Evolutionary conservation across 1,284 basidiomycete genomes (phyloP), one percentile per base, ranked within the genome.

Genomic region (Heterobasidion occidentale): DNA sequence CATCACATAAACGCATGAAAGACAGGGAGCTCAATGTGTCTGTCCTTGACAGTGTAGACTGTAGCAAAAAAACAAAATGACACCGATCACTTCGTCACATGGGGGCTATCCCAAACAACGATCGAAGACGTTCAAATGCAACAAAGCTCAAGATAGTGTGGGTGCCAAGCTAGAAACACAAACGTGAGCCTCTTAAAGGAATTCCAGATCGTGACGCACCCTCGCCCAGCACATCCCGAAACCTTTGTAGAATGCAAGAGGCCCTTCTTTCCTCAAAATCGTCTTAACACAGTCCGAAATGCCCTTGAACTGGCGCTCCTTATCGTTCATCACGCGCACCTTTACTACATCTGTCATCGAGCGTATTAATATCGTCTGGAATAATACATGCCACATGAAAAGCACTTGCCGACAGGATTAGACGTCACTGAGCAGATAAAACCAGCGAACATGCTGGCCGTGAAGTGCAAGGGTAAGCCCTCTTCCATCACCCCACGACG

Each of bases 291-390:
- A 73, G 59, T 72, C 68, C 38, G 66, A 46, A 7, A 68, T 66
- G 42, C 70, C 67, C 34, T 62, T 62, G 58, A 63, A 64, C 57
- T 66, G 59, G 35, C 69, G 66, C 47, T 64, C 64, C 58, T 71
- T 72, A 61, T 74, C 73, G 57, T 72, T 73, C 71, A 74, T 73
- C n/a, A 74, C 59, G 7, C 73, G 68, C 33, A 74, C 72, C 58
- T 74, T 74, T 33, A 74, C 67, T 5, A 74, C 72, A 52, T 74
- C 73, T 72, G 47, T 19, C 33, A 27, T 27, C 27, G 27, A 27
- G 4, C 27, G 4, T 4, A 27, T 27, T 27, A 27, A 27, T 27
- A 27, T 5, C 27, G 6, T 27, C 4, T 27, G 4, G 27, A 1
- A 27, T 5, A 4, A 27, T 6, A 27, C 1, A 27, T 27, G 27